A percentile compares a stretch with the other conserved stretches of the same genome.
phyloP scores from a whole-genome alignment of 257 asterid genomes.

The Penstemon eatonii region DNA sequence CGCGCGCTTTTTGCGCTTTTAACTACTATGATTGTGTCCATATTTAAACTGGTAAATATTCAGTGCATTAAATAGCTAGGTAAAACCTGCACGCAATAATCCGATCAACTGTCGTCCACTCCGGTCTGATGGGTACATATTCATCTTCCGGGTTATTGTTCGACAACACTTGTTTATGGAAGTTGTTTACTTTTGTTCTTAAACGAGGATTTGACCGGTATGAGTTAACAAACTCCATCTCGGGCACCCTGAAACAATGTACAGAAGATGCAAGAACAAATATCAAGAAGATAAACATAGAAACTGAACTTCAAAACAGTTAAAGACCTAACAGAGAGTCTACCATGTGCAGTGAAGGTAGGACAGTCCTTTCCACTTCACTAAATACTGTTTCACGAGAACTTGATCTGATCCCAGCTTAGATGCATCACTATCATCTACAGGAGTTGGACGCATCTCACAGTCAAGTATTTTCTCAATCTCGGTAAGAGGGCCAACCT shows the following conservation, averaged over 20 bases:
- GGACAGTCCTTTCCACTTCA: constrained; percentile 66
- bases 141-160: constrained; percentile 76
- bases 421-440: constrained; percentile 52
- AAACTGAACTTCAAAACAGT: neutral
- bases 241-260: constrained; percentile 80
- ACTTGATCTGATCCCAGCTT: constrained; percentile 51
- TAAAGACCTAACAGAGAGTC: neutral
- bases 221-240: constrained; percentile 76
- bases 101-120: constrained; percentile 95
- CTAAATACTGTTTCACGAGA: constrained; percentile 58
- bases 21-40: too few relatives aligned
- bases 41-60: constrained; percentile 13
- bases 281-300: constrained; percentile 19
- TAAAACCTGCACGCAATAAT: constrained; percentile 80
- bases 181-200: constrained; percentile 81
- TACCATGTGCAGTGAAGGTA: constrained; percentile 70
- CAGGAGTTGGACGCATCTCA: constrained; percentile 55
- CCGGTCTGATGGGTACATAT: constrained; percentile 76
- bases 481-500: constrained; percentile 61
- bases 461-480: constrained; percentile 63
- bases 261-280: constrained; percentile 14
- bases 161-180: constrained; percentile 70
- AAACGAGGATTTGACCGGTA: constrained; percentile 88
- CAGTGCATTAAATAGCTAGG: constrained; percentile 13
- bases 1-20: too few relatives aligned